phyloP scores from a whole-genome alignment of 345 rosid genomes.

The Conringia planisiliqua region DNA sequence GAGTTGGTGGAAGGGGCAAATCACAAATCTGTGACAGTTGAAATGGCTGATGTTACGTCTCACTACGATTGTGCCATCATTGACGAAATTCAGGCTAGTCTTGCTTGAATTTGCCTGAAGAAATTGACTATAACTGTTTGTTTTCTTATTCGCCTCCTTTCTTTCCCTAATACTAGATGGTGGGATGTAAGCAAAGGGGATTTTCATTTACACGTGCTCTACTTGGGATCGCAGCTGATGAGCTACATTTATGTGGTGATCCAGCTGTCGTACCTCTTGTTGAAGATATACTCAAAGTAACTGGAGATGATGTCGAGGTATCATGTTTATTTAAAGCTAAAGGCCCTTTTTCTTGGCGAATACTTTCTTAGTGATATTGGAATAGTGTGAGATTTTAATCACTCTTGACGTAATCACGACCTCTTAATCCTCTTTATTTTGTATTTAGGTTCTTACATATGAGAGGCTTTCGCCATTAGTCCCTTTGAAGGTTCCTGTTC shows the following conservation, averaged over 20 bases:
- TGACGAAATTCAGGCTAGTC: constrained; percentile 84
- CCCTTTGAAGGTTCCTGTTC: constrained; percentile 58
- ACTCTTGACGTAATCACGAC: not conserved
- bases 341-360: not conserved
- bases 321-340: constrained; percentile 5
- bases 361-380: not conserved
- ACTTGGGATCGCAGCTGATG: constrained; percentile 78
- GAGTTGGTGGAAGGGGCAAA: constrained; percentile 82
- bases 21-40: constrained; percentile 90
- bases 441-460: constrained; percentile 56
- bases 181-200: constrained; percentile 80
- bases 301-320: constrained; percentile 82
- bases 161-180: constrained; percentile 48
- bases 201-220: constrained; percentile 90
- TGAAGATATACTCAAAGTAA: constrained; percentile 69
- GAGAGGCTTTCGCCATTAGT: constrained; percentile 84
- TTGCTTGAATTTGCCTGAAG: not conserved
- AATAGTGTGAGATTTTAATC: not conserved
- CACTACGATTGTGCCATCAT: constrained; percentile 76
- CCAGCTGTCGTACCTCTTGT: constrained; percentile 80
- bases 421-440: constrained; percentile 7
- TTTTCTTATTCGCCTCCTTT: constrained; percentile 2
- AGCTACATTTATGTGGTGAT: constrained; percentile 96
- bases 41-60: constrained; percentile 81
- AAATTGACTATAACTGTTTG: not conserved